Base-by-base conservation (phyloP, 2,329 filamentous ascomycete genomes). In the Pseudogymnoascus sp. region DNA sequence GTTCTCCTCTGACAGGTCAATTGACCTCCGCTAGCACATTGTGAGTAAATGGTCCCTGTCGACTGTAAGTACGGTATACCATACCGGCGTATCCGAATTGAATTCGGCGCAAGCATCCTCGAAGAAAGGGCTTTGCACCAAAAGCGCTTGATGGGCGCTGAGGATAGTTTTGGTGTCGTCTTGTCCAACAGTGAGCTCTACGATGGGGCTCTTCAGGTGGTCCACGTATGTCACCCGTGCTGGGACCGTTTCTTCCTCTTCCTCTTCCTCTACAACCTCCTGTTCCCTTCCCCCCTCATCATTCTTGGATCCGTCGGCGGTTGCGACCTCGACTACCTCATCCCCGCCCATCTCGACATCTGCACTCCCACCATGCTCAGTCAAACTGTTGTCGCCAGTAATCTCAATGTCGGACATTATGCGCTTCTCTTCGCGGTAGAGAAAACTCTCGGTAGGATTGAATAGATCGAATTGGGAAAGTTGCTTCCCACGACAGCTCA, bases 121-220 rank as follows among this genome's bases (percentile, higher is more conserved):
- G 70, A 97, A 90, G 73, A 82, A 91, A 0, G 91, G 89, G 43
- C 90, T 93, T 71, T 86, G 82, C 9, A 77, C 70, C 36, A 97
- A 79, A 25, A 97, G 80, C 2, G 79, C 86, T 75, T 96, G 88
- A 73, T 97, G 92, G 6, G 90, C 90, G 22, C 84, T 86, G 62
- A 97, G 80, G 33, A 85, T 78, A 8, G 83, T 85, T 68, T 82
- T 79, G 1, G 75, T 72, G 4, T 84, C 82, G 61, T 80, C 85
- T 57, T 75, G 74, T 11, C 88, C 87, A 18, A 91, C 78, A n/a
- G 85, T 70, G 28, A 91, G 74, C 14, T 84, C 84, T 33, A 91
- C 82, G 9, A 90, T 78, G 0, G 89, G 87, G 64, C 86, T 90
- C 64, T 78, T 81, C 20, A 91, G 78, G 68, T 87, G 89, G 68